Base-by-base conservation (phyloP, 148 eudicot genomes). In the Vaccinium vitisidaea region DNA sequence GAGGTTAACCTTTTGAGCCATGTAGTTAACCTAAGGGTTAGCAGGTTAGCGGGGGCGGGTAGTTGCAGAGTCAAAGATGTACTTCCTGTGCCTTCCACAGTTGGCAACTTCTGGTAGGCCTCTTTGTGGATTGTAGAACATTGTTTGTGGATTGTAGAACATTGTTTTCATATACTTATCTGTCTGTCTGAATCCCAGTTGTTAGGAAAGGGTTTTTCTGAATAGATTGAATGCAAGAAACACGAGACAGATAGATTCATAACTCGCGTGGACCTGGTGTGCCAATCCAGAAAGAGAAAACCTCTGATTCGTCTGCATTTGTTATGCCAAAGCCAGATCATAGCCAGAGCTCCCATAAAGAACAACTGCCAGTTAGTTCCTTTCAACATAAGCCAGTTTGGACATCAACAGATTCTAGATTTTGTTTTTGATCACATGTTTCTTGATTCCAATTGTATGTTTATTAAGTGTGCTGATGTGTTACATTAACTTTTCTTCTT, bases 401-500 rank as follows among this genome's bases (percentile, higher is more conserved):
- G 80, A 23, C 30, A n/a, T 19, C 8, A 46, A 2, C 27, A 14
- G n/a, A 6, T 78, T 5, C 36, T 78, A 30, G 32, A 32, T 78
- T 53, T 55, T 55, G 4, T 27, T 58, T 16, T 43, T 75, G 11
- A 2, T 56, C 49, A 43, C 23, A 11, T 80, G 59, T 16, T 18
- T 13, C 19, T 63, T 55, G 46, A 27, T 65, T 21, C 23, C 15
- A 25, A 36, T 6, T 30, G 54, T 59, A 19, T 83, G 21, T 30
- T 32, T 32, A 25, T 58, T 75, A 21, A 67, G 46, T 25, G 1
- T 48, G 30, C 54, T 25, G n/a, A 73, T 50, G 3, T 52, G 27
- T 25, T 43, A 83, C 82, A 59, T 36, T 83, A 14, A 67, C 84
- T 55, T 19, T 36, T 82, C 65, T 85, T 82, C 80, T 49, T 82